Evolutionary conservation across 768 basidiomycete genomes (phyloP), one percentile per base, ranked within the genome.

Genomic region (Pseudohyphozyma bogoriensis): DNA sequence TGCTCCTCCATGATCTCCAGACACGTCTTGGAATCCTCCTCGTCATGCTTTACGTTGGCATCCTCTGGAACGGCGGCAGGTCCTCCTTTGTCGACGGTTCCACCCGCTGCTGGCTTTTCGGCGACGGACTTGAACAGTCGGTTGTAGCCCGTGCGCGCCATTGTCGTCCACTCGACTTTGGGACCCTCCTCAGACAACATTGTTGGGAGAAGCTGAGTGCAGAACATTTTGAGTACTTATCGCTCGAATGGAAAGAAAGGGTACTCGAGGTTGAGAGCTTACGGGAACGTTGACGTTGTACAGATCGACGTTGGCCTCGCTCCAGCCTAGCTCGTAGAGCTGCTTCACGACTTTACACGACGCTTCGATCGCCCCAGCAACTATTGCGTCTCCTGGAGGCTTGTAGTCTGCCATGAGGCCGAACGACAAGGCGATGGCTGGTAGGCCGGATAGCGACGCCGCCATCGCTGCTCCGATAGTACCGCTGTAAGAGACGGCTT

Each of bases 401-500:
- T 36, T 71, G 64, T 32, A 61, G 2, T 57, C 59, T 16, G 66
- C 65, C 58, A 74, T 71, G 8, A 75, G 69, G 11, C 75, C 73
- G 63, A 70, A 76, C 0, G 72, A 73, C 22, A 76, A 61, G 20
- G 75, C 75, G 59, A 76, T 74, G 40, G 69, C 62, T 2, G 72
- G 72, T 6, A 70, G 67, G 12, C 71, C 67, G 8, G 73, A 72
- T 4, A 76, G 49, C 6, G 73, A 68, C 3, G 71, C 74, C 6
- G 72, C 67, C 37, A 77, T 65, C 6, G 76, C 72, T 3, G 74
- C 74, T 13, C 76, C 76, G 59, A 77, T 69, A 1, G 76, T 77
- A 4, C 76, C 76, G 9, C 58, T 59, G 49, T 51, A 39, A n/a
- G 26, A 40, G 53, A 31, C 11, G n/a, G n/a, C n/a, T n/a, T n/a